These are phyloP conservation scores for Nothomitra cinnamomea DNA, from an alignment of 2,329 filamentous ascomycete species.

Conservation along the genomic window DNA sequence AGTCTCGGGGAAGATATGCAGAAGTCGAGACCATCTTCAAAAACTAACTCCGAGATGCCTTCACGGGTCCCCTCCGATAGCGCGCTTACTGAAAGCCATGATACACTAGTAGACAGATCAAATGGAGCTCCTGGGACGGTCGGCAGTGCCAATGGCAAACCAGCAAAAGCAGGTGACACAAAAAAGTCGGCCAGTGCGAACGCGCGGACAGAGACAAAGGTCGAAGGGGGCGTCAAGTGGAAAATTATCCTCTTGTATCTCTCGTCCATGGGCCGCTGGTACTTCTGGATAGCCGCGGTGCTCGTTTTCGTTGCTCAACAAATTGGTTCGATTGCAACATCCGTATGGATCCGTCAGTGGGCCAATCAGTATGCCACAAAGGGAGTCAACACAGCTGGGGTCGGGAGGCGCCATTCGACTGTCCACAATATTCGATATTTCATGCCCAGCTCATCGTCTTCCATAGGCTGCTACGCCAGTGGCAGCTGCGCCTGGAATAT, in stretches of 20 bases:
- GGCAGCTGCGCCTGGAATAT: conserved; percentile 33
- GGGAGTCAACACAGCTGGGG: neutral
- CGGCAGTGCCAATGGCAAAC: conserved; percentile 4
- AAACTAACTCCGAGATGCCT: conserved; percentile 51
- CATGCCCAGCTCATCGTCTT: conserved; percentile 7
- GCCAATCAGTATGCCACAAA: conserved; percentile 60
- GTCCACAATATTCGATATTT: neutral
- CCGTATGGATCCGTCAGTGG: conserved; percentile 91
- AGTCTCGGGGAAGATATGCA: conserved; percentile 73
- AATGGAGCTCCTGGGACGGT: neutral
- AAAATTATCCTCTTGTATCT: conserved; percentile 76
- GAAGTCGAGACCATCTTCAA: conserved; percentile 56
- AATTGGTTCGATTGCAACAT: conserved; percentile 69
- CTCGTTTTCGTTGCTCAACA: conserved; percentile 70
- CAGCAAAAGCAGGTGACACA: conserved; percentile 20
- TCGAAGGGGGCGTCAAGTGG: conserved; percentile 64
- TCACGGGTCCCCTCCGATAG: conserved; percentile 60
- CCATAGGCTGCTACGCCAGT: conserved; percentile 29
- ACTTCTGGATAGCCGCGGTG: conserved; percentile 72
- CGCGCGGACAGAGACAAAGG: conserved; percentile 2
- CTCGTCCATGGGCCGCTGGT: conserved; percentile 83
- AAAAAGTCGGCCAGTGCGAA: conserved; percentile 24
- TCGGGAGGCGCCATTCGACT: conserved; percentile 20
- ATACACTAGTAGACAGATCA: neutral
- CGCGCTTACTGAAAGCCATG: neutral